These are phyloP conservation scores for Bipolaris oryzae DNA, from an alignment of 2,329 filamentous ascomycete species.

Conservation along the genomic window DNA sequence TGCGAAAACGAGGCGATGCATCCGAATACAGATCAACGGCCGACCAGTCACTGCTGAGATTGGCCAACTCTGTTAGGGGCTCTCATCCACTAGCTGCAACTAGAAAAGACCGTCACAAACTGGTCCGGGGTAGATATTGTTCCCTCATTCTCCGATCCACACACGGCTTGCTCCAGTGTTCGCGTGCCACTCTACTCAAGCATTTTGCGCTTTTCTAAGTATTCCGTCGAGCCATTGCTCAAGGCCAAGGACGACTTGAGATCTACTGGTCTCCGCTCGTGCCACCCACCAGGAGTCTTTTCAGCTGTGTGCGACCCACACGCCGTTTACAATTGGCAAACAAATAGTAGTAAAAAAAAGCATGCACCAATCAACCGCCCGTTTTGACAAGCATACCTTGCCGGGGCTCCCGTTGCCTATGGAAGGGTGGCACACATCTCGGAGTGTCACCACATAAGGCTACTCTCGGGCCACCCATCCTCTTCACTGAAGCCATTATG, in stretches of 20 bases:
- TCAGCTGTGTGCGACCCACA: conserved; percentile 7
- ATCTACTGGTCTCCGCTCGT: conserved; percentile 10
- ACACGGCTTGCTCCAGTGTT: conserved; percentile 14
- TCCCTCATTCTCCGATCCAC: conserved; percentile 12
- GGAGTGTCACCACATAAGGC: conserved; percentile 38
- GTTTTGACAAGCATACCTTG: conserved; percentile 13
- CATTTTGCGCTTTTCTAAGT: conserved; percentile 9
- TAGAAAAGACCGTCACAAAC: conserved; percentile 3
- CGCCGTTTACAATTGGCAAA: conserved; percentile 2
- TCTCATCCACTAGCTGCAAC: conserved; percentile 15
- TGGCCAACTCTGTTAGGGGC: conserved; percentile 19
- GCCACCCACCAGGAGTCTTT: conserved; percentile 20
- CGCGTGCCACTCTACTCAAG: conserved; percentile 13
- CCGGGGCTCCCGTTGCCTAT: conserved; percentile 27
- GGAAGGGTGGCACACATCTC: conserved; percentile 40
- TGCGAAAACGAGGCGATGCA: conserved; percentile 22
- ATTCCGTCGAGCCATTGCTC: conserved; percentile 14
- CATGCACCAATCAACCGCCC: conserved; percentile 28
- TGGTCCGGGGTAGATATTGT: conserved; percentile 13
- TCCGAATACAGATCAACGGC: conserved; percentile 22
- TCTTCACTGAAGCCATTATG: conserved; percentile 12
- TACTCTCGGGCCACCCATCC: conserved; percentile 27
- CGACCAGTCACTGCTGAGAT: conserved; percentile 21
- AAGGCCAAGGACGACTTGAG: conserved; percentile 8
- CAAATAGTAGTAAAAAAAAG: conserved; percentile 18